Base-by-base conservation (phyloP, 345 rosid species). In the Physaria fendleri region DNA sequence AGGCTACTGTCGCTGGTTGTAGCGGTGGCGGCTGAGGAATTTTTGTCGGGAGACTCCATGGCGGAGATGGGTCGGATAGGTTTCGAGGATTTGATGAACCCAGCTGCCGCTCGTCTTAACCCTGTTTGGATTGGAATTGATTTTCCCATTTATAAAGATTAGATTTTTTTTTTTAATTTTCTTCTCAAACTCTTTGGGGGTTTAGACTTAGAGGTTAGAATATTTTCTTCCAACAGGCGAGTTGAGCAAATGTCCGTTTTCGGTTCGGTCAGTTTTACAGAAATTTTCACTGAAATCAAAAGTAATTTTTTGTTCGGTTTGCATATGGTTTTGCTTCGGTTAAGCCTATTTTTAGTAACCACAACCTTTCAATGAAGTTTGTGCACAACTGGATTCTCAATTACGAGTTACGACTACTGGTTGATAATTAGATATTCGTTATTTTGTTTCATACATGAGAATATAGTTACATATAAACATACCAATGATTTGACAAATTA, bases 11-110 rank as follows among this genome's bases (percentile, higher is more conserved):
- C 66, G 16, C 53, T 52, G 12, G 73, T 16, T n/a, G 67, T 23
- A 45, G 73, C 21, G 5, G 39, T 35, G 3, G 16, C 2, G 29
- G 72, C 15, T 5, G 71, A 44, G 4, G 65, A 32, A 17, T 64
- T 55, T 37, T 44, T 58, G 22, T 59, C 44, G 47, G 74, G 70
- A 76, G 66, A 61, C 62, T 84, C 80, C 85, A 87, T 86, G 75
- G 48, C 37, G 6, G 85, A 28, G 0, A 69, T 15, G 75, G 95
- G 77, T 72, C 69, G 77, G 22, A 74, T 34, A 42, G 71, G 71
- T 73, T 66, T 78, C 21, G 47, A 39, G 0, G 75, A 24, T 18
- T 37, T 41, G 73, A 60, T 23, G 64, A 57, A 59, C 64, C 74
- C 35, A 50, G 73, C 39, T 46, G 68, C 55, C 9, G 73, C 69